These are phyloP conservation scores for Akanthomyces lecanii DNA, from an alignment of 2,329 filamentous ascomycete genomes.

Conservation along the genomic window DNA sequence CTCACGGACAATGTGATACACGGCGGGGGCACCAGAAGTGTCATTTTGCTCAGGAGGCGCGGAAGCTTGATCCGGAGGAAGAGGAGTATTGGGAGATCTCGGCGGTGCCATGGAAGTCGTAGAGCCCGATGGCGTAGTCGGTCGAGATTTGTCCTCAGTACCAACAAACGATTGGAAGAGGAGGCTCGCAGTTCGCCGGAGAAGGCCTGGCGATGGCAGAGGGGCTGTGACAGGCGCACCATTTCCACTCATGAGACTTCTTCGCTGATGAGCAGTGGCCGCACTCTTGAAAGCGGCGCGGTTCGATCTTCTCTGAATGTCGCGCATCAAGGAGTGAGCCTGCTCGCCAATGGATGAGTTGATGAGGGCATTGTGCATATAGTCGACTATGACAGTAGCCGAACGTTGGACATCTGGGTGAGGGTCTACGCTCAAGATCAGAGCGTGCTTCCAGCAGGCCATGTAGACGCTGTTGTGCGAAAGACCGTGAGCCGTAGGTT, in stretches of 20 bases:
- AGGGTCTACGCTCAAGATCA: slow-evolving; percentile 88
- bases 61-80: slow-evolving; percentile 38
- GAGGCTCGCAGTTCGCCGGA: slow-evolving; percentile 61
- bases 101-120: slow-evolving; percentile 21
- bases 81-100: slow-evolving; percentile 33
- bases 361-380: slow-evolving; percentile 72
- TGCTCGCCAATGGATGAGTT: slow-evolving; percentile 70
- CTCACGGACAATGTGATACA: slow-evolving; percentile 70
- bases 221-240: slow-evolving; percentile 36
- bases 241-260: slow-evolving; percentile 33
- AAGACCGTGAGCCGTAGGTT: slow-evolving; percentile 52
- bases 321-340: slow-evolving; percentile 69
- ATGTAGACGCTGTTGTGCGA: slow-evolving; percentile 89
- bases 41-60: slow-evolving; percentile 73
- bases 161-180: slow-evolving; percentile 57
- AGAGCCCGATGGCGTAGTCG: slow-evolving; percentile 29
- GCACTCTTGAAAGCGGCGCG: slow-evolving; percentile 44
- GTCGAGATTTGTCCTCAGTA: slow-evolving; percentile 40
- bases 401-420: slow-evolving; percentile 89
- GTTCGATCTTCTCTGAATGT: slow-evolving; percentile 56
- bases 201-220: slow-evolving; percentile 51
- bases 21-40: slow-evolving; percentile 57
- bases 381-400: slow-evolving; percentile 81
- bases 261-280: slow-evolving; percentile 40
- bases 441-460: slow-evolving; percentile 87